Percentiles rank a stretch among this genome's conserved stretches.
phyloP scores from a whole-genome alignment of 2,329 filamentous ascomycete species.

The Colletotrichum liriopes region DNA sequence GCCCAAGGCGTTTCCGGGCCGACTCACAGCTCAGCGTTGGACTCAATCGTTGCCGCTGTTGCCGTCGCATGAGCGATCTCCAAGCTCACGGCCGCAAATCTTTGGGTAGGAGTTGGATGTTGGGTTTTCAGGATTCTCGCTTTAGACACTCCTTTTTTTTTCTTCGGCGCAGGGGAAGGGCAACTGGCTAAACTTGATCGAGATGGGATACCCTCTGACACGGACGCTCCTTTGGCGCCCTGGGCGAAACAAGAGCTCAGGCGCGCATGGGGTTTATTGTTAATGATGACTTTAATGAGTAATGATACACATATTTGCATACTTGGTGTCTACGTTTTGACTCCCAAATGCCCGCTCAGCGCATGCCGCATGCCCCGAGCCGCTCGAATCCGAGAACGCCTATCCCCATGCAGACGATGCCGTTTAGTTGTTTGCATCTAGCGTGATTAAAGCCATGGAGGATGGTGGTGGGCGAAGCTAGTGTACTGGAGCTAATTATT shows the following conservation, averaged over 20 bases:
- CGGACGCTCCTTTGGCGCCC: conserved; percentile 28
- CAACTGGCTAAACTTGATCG: conserved; percentile 28
- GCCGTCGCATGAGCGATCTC: conserved; percentile 51
- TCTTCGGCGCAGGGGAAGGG: conserved; percentile 31
- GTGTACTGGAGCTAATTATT: no score
- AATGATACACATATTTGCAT: conserved; percentile 31
- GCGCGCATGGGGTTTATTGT: conserved; percentile 33
- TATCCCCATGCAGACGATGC: no score
- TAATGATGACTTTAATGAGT: conserved; percentile 43
- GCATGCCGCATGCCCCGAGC: no score
- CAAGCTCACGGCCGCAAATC: conserved; percentile 6
- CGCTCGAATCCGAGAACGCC: no score
- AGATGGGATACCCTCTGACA: conserved; percentile 39
- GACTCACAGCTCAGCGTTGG: conserved; percentile 77
- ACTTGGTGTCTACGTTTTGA: no score
- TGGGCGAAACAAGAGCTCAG: conserved; percentile 14
- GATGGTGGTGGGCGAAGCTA: no score
- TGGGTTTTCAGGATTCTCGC: conserved; percentile 19
- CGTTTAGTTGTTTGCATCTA: no score
- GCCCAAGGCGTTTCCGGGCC: conserved; percentile 66
- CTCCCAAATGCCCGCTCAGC: no score
- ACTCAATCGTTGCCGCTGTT: conserved; percentile 76
- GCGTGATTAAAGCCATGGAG: no score
- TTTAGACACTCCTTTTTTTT: conserved; percentile 15
- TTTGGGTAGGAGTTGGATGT: neutral